Conservation (phyloP, 768 basidiomycete species). For the Stropharia rugosoannulata region DNA sequence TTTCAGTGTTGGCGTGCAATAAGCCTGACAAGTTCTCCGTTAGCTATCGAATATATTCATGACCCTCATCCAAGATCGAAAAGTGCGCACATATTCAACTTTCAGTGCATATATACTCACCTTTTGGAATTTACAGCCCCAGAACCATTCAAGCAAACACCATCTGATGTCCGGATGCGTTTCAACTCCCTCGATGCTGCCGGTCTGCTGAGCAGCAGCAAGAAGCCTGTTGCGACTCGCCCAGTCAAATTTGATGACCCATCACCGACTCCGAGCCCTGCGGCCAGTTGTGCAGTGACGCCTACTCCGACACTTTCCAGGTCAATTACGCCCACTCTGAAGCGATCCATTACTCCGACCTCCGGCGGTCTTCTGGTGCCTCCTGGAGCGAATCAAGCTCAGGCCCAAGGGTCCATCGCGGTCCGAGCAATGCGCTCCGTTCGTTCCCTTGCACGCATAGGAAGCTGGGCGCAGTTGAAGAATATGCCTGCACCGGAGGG, state of each 20-base stretch:
- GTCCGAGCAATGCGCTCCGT: constrained; percentile 78
- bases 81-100: constrained; percentile 25
- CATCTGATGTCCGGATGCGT: constrained; percentile 41
- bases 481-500: constrained; percentile 18
- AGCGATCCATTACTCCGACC: constrained; percentile 25
- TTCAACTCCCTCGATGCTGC: constrained; percentile 64
- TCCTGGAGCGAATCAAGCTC: constrained; percentile 16
- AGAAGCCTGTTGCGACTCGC: constrained; percentile 28
- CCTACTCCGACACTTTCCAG: constrained; percentile 4
- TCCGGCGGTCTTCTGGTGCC: constrained; percentile 36
- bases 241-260: background rate
- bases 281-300: constrained; percentile 26
- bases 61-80: constrained; percentile 36
- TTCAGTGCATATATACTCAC: background rate
- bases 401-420: constrained; percentile 61
- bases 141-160: constrained; percentile 35
- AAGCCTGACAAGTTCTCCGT: background rate
- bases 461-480: constrained; percentile 67
- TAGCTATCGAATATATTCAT: constrained; percentile 23
- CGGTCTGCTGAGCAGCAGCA: constrained; percentile 24
- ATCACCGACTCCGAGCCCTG: background rate
- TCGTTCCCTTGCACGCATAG: constrained; percentile 67
- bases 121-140: constrained; percentile 34
- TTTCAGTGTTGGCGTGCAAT: background rate
- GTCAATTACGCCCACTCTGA: background rate